These are phyloP conservation scores for Filobasidium floriforme DNA, from an alignment of 768 basidiomycete species.

Conservation along the genomic window DNA sequence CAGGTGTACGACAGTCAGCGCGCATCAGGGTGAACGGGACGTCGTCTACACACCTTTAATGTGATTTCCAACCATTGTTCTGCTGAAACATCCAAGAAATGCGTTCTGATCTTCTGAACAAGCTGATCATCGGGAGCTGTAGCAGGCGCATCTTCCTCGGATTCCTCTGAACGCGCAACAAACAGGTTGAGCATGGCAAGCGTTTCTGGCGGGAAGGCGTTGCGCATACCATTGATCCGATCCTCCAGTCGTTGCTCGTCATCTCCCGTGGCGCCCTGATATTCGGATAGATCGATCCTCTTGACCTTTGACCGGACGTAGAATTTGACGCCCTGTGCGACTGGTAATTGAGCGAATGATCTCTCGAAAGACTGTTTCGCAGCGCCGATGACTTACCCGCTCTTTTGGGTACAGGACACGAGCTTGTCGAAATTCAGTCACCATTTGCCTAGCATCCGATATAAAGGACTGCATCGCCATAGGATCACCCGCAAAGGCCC, in stretches of 20 bases:
- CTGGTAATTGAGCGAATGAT: not conserved
- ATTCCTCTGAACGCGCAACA: constrained; percentile 16
- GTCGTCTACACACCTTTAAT: constrained; percentile 59
- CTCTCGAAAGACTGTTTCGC: not conserved
- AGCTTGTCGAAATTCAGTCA: constrained; percentile 84
- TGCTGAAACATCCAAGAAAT: constrained; percentile 73
- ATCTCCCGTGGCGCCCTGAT: not conserved
- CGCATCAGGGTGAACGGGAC: not conserved
- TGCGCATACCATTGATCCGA: not conserved
- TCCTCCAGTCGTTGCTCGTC: constrained; percentile 2
- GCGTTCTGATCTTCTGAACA: constrained; percentile 48
- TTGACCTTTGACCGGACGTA: constrained; percentile 1
- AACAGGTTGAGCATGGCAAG: not conserved
- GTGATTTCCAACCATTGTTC: constrained; percentile 78
- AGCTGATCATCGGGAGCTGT: constrained; percentile 16
- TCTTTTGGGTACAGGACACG: constrained; percentile 71
- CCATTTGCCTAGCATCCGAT: constrained; percentile 70
- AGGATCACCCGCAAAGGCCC: constrained; percentile 47
- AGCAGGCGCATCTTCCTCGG: constrained; percentile 29
- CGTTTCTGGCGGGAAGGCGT: not conserved
- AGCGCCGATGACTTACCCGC: constrained; percentile 51
- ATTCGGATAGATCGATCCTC: constrained; percentile 1
- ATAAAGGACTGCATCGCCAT: constrained; percentile 67
- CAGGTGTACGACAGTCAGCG: not conserved
- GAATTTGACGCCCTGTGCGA: constrained; percentile 6